Percentiles rank a stretch among this genome's conserved stretches.
Evolutionary conservation across 1,284 basidiomycete species (phyloP).

Genomic region (Pterulicium gracile): DNA sequence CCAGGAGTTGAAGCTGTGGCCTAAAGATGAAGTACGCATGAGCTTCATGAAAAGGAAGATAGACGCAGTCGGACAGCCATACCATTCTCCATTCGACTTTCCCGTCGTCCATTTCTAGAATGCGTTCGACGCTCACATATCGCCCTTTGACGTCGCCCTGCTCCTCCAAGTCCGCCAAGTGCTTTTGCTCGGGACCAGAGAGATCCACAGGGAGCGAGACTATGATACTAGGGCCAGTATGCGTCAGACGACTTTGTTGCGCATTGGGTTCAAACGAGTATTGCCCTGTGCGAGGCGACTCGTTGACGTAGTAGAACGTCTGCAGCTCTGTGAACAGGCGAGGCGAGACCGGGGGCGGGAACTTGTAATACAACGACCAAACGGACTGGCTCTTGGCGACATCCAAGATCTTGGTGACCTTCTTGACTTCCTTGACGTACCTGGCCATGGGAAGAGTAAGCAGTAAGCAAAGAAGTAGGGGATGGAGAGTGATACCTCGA

Average conservation of each 20-base stretch:
- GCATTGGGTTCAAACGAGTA: constrained; percentile 10
- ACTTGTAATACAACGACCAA: constrained; percentile 66
- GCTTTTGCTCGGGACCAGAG: constrained; percentile 16
- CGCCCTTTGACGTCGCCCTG: constrained; percentile 56
- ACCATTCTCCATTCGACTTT: constrained; percentile 69
- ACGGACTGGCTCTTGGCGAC: constrained; percentile 53
- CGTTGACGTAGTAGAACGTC: constrained; percentile 38
- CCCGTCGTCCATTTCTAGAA: constrained; percentile 52
- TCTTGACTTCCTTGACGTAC: constrained; percentile 54
- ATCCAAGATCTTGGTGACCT: constrained; percentile 48
- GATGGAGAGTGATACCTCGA: no score
- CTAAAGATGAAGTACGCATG: not conserved
- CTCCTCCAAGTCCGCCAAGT: constrained; percentile 38
- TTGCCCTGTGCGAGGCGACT: constrained; percentile 45
- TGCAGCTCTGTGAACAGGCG: constrained; percentile 70
- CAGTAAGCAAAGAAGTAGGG: constrained; percentile 3
- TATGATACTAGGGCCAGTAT: constrained; percentile 38
- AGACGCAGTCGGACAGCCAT: no score
- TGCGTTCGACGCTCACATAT: constrained; percentile 59
- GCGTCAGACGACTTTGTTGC: not conserved
- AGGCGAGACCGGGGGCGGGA: constrained; percentile 57
- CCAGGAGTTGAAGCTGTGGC: constrained; percentile 63
- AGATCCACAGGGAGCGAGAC: constrained; percentile 68
- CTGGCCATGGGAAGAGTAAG: constrained; percentile 22
- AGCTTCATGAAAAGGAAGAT: not conserved